phyloP scores from a whole-genome alignment of 2,329 filamentous ascomycete genomes.

The Arthrobotrys conoides region DNA sequence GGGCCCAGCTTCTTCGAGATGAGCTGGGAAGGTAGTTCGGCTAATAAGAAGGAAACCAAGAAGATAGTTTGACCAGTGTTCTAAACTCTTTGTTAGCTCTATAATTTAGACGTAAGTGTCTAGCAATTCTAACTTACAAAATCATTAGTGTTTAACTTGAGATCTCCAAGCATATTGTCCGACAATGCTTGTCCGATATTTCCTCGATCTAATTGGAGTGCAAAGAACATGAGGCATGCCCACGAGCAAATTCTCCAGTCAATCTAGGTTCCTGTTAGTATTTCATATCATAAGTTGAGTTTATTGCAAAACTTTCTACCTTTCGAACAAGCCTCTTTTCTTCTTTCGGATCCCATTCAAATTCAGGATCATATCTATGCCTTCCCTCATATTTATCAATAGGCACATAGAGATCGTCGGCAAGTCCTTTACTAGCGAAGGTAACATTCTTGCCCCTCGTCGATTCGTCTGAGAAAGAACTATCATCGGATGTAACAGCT shows the following conservation, averaged over 20 bases:
- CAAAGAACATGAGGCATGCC: conserved; percentile 75
- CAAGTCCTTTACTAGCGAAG: conserved; percentile 66
- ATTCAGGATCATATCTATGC: conserved; percentile 74
- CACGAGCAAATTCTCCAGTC: conserved; percentile 68
- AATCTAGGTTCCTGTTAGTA: conserved; percentile 61
- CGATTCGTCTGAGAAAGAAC: conserved; percentile 43
- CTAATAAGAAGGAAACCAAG: conserved; percentile 71
- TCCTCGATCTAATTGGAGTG: conserved; percentile 75
- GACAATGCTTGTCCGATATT: conserved; percentile 75
- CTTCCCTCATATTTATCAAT: conserved; percentile 74
- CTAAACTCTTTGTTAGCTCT: conserved; percentile 64
- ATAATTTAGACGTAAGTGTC: neutral
- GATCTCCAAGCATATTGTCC: conserved; percentile 74
- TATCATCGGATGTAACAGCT: conserved; percentile 22
- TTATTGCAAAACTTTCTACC: conserved; percentile 65
- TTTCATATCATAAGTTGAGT: neutral
- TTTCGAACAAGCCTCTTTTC: conserved; percentile 73
- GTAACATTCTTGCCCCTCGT: conserved; percentile 22
- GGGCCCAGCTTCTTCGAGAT: conserved; percentile 74
- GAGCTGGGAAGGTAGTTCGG: conserved; percentile 75
- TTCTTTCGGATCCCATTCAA: conserved; percentile 73
- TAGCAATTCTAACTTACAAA: conserved; percentile 66
- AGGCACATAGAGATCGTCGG: conserved; percentile 69
- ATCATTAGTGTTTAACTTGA: conserved; percentile 70
- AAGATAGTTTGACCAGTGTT: conserved; percentile 74